These are phyloP conservation scores for Oenanthe javanica DNA, from an alignment of 140 eudicot genomes.

Conservation along the genomic window DNA sequence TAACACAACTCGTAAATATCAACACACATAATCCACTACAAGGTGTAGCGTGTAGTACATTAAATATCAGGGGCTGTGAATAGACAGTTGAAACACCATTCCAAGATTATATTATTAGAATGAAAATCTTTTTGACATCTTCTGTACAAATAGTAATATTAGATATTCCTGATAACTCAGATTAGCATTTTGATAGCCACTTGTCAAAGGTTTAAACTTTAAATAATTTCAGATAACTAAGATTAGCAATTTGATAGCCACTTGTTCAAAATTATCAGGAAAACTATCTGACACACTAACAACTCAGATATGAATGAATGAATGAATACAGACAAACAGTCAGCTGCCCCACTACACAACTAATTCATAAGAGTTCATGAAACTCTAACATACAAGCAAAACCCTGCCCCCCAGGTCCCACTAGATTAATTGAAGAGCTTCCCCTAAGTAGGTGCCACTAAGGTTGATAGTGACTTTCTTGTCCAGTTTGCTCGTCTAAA, in stretches of 20 bases:
- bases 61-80: not conserved
- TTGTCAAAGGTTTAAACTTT: not conserved
- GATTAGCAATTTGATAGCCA: not conserved
- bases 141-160: not conserved
- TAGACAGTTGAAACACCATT: not conserved
- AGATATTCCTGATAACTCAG: not conserved
- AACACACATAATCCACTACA: not conserved
- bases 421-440: not conserved
- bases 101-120: not conserved
- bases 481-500: not conserved
- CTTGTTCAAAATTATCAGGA: conserved; percentile 1
- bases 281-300: not conserved
- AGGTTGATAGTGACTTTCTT: not conserved
- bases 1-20: not conserved
- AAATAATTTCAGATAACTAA: not conserved
- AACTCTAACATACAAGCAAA: not conserved
- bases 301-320: not conserved
- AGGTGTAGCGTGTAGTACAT: not conserved
- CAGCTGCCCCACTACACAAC: not conserved
- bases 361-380: not conserved
- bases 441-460: not conserved
- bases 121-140: not conserved
- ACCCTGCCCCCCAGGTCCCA: not conserved
- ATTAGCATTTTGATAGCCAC: not conserved
- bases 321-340: not conserved